Evolutionary conservation across 441 rosid genomes (phyloP).

Genomic region (Sinapis alba): DNA sequence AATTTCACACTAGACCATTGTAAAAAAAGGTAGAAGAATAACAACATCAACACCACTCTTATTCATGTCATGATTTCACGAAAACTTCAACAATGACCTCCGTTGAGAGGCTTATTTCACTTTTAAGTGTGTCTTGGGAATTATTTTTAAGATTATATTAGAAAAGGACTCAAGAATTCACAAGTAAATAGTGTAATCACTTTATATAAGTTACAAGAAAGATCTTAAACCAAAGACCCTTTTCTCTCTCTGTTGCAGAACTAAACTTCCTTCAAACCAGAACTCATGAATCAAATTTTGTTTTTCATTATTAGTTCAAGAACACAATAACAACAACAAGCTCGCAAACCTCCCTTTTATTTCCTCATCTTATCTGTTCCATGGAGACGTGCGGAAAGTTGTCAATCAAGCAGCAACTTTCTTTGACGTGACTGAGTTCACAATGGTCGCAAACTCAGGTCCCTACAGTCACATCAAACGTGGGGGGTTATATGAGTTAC

Average conservation of each 20-base stretch:
- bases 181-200: constrained; percentile 5
- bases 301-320: constrained; percentile 36
- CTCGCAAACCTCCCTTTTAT: constrained; percentile 28
- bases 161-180: constrained; percentile 15
- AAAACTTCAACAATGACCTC: background rate
- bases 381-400: constrained; percentile 22
- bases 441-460: constrained; percentile 89
- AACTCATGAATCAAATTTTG: constrained; percentile 16
- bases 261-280: constrained; percentile 22
- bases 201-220: constrained; percentile 30
- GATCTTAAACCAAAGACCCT: constrained; percentile 14
- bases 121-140: background rate
- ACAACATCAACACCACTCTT: background rate
- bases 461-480: constrained; percentile 54
- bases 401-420: constrained; percentile 77
- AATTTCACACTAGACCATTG: background rate
- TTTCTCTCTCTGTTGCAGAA: constrained; percentile 4
- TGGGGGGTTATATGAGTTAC: background rate
- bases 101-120: background rate
- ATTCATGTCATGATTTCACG: background rate
- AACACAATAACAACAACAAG: constrained; percentile 31
- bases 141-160: background rate
- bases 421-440: constrained; percentile 88
- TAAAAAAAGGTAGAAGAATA: background rate
- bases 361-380: constrained; percentile 26